phyloP scores from a whole-genome alignment of 305 asterid genomes.

The Withania somnifera region DNA sequence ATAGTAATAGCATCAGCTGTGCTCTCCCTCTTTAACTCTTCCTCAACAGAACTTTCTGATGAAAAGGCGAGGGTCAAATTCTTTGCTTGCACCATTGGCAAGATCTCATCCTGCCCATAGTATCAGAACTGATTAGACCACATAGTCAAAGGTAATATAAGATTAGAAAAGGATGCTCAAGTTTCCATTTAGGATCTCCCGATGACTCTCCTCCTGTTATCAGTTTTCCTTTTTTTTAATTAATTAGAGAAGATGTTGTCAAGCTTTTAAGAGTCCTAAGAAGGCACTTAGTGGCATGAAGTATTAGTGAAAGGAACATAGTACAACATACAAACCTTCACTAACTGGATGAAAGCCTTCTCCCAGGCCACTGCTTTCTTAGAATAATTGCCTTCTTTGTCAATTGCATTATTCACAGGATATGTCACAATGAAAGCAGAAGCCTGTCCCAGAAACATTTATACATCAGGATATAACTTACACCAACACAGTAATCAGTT shows the following conservation, averaged over 20 bases:
- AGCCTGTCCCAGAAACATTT: conserved; percentile 48
- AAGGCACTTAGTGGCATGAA: neutral
- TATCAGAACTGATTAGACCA: conserved; percentile 12
- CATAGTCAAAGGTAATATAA: neutral
- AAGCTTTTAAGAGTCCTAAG: neutral
- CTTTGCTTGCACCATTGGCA: conserved; percentile 67
- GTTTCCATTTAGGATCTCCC: neutral
- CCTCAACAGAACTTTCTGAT: conserved; percentile 94
- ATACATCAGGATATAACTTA: conserved; percentile 6
- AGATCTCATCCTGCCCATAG: conserved; percentile 69
- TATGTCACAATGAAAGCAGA: conserved; percentile 91
- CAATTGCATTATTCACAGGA: conserved; percentile 86
- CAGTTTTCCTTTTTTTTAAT: neutral
- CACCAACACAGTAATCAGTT: neutral
- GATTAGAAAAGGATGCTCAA: neutral
- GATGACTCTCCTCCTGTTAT: neutral
- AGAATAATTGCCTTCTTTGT: conserved; percentile 65
- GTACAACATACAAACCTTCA: conserved; percentile 46
- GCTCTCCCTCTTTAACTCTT: conserved; percentile 95
- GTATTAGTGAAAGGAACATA: neutral
- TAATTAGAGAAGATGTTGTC: neutral
- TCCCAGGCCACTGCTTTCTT: conserved; percentile 94
- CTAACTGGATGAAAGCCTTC: conserved; percentile 88
- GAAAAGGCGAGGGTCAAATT: conserved; percentile 84
- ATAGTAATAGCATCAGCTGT: conserved; percentile 96